phyloP scores from a whole-genome alignment of 305 asterid species.

The Petunia hybrid region DNA sequence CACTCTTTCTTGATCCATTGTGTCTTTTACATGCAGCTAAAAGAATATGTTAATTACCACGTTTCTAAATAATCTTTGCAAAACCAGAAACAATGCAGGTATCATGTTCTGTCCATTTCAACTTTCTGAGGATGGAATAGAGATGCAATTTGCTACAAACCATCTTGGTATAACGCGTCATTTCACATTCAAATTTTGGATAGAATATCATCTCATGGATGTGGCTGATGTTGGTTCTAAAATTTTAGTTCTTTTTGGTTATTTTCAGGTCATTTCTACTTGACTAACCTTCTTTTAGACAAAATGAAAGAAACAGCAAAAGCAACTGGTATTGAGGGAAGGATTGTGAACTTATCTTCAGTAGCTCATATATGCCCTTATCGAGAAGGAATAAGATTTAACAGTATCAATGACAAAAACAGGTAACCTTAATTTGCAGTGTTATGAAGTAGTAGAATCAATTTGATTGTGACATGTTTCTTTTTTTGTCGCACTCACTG shows the following conservation, averaged over 20 bases:
- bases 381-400: conserved; percentile 58
- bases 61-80: not conserved
- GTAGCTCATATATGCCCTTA: conserved; percentile 60
- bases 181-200: not conserved
- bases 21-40: not conserved
- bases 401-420: conserved; percentile 53
- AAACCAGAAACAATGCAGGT: conserved; percentile 85
- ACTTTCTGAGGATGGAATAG: conserved; percentile 79
- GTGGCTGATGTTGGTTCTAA: not conserved
- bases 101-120: conserved; percentile 83
- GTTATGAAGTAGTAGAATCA: not conserved
- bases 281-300: conserved; percentile 79
- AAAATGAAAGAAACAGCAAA: conserved; percentile 79
- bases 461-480: not conserved
- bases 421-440: conserved; percentile 29
- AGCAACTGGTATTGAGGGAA: conserved; percentile 67
- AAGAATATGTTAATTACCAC: not conserved
- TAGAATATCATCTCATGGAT: not conserved
- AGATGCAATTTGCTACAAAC: conserved; percentile 81
- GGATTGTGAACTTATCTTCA: conserved; percentile 75
- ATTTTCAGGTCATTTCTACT: conserved; percentile 77
- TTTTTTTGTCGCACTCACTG: not conserved
- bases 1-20: not conserved
- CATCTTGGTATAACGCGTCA: conserved; percentile 60
- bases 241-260: not conserved